Evolutionary conservation across 1,284 basidiomycete genomes (phyloP), one percentile per base, ranked within the genome.

Genomic region (Tilletiopsis washingtonensis): DNA sequence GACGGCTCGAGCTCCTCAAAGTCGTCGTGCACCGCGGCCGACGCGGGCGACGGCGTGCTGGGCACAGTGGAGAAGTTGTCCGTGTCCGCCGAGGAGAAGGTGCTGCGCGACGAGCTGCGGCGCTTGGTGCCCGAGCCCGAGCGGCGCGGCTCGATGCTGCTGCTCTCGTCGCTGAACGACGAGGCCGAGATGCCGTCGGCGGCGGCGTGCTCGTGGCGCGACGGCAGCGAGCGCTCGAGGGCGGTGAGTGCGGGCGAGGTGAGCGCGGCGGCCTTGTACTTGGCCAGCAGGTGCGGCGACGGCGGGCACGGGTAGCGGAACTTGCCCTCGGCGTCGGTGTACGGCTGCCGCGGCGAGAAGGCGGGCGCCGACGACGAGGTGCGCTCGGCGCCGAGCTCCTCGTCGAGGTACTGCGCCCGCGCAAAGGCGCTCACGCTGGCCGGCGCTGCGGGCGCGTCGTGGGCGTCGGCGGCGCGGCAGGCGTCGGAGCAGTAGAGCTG

Each of bases 231-330:
- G 47, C 56, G 56, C 49, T 63, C 60, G 41, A 62, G 57, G 5
- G 62, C 62, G 15, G 60, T 56, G 20, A 65, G 55, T 14, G 62
- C 61, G 7, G 62, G 62, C 15, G 62, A 65, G 32, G 62, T 65
- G 37, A 65, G 53, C 34, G 53, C 43, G 29, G 57, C 56, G 32
- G 57, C 40, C 24, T 53, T 56, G 29, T 63, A 63, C 47, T 61
- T 58, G 40, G 62, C 61, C 32, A 65, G 54, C 15, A 65, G 51
- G 43, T 57, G 54, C 26, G 62, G 62, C 14, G 62, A 65, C 20
- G 61, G 62, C 17, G 62, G 62, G 53, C 62, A 65, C 25, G 57
- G 55, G 53, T 65, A 65, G 26, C 62, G 62, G 47, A 65, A 65
- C 47, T 59, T 63, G 45, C 40, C 36, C 29, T 46, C 21, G 37